Evolutionary conservation across 495 filamentous ascomycete genomes (phyloP).

Genomic region (Aspergillus affinis): DNA sequence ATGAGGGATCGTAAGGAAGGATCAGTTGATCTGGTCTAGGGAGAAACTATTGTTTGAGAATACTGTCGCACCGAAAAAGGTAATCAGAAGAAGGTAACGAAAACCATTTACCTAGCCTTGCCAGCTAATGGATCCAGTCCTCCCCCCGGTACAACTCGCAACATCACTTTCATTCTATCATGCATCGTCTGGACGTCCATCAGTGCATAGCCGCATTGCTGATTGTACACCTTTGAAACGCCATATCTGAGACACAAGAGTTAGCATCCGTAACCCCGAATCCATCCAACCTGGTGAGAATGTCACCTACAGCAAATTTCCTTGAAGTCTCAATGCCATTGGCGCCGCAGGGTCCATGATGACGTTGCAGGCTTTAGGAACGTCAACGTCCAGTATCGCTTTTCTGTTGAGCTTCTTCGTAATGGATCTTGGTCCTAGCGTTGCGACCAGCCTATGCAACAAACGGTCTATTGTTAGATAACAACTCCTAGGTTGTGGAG

Average conservation of each 20-base stretch:
- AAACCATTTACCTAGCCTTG: slow-evolving; percentile 61
- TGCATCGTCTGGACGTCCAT: slow-evolving; percentile 76
- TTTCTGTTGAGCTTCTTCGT: slow-evolving; percentile 77
- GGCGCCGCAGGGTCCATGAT: slow-evolving; percentile 83
- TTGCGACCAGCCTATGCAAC: slow-evolving; percentile 78
- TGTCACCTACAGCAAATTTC: slow-evolving; percentile 68
- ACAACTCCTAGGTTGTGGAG: background rate
- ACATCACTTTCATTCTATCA: slow-evolving; percentile 64
- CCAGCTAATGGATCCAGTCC: slow-evolving; percentile 71
- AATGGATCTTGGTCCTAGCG: slow-evolving; percentile 73
- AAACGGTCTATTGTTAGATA: slow-evolving; percentile 7
- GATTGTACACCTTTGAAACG: slow-evolving; percentile 76
- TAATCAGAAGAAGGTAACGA: background rate
- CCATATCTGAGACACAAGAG: slow-evolving; percentile 58
- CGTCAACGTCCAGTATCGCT: slow-evolving; percentile 83
- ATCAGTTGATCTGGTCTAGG: slow-evolving; percentile 75
- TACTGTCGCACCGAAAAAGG: background rate
- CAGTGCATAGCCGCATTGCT: slow-evolving; percentile 85
- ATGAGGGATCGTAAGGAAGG: slow-evolving; percentile 82
- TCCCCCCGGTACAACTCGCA: slow-evolving; percentile 53
- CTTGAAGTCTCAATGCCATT: slow-evolving; percentile 89
- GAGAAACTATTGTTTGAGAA: slow-evolving; percentile 15
- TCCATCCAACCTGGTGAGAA: slow-evolving; percentile 3
- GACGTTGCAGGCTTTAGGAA: slow-evolving; percentile 80
- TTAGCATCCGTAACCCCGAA: background rate